Conservation (phyloP, 2,329 filamentous ascomycete species). For the Polytolypa hystricis region DNA sequence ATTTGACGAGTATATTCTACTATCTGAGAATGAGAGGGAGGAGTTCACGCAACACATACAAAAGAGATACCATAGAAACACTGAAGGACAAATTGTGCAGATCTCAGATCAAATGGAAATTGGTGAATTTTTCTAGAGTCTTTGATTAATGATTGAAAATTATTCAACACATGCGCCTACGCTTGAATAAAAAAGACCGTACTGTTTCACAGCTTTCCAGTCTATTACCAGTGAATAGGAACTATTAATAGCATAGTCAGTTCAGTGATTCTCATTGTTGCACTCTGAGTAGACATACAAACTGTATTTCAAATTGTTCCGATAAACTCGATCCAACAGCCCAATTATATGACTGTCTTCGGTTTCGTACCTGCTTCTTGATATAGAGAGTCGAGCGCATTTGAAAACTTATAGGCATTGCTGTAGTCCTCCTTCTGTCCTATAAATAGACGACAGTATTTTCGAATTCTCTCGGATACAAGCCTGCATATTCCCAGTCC, state of each 20-base stretch:
- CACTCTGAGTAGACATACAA: constrained; percentile 2
- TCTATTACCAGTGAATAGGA: constrained; percentile 1
- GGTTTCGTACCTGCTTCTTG: background rate
- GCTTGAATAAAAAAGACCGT: background rate
- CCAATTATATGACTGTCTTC: constrained; percentile 1
- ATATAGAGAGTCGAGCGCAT: constrained; percentile 2
- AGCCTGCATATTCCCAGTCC: constrained; percentile 2
- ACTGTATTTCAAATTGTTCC: constrained; percentile 2
- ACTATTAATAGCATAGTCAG: background rate
- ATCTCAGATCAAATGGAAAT: too few species aligned
- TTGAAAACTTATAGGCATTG: background rate
- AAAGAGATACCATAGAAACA: background rate
- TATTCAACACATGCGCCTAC: too few species aligned
- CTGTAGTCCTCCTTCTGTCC: constrained; percentile 1
- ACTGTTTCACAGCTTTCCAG: background rate
- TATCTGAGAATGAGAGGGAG: background rate
- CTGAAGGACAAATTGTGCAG: too few species aligned
- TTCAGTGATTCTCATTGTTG: background rate
- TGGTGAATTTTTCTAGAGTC: too few species aligned
- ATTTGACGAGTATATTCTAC: background rate
- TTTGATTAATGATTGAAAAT: too few species aligned
- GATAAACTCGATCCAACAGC: constrained; percentile 3
- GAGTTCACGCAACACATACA: background rate
- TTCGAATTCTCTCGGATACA: constrained; percentile 1
- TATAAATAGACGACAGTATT: constrained; percentile 1